These are phyloP conservation scores for Sclerotinia trifoliorum DNA, from an alignment of 2,329 filamentous ascomycete genomes.

Conservation along the genomic window DNA sequence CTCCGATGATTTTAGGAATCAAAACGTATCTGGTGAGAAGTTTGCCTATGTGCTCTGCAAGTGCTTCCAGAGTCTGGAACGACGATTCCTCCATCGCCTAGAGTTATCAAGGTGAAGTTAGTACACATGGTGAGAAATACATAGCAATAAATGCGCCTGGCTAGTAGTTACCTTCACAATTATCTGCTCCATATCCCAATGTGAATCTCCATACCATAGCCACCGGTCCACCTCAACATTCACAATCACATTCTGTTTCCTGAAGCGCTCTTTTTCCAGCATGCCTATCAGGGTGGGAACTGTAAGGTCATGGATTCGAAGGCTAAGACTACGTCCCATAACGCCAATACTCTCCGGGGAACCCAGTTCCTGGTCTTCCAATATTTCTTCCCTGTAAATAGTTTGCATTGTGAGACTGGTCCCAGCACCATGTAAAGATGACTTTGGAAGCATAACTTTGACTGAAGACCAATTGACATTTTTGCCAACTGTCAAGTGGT, in stretches of 20 bases:
- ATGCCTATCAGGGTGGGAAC: constrained; percentile 70
- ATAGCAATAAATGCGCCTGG: background rate
- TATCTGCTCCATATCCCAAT: constrained; percentile 56
- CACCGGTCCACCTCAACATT: constrained; percentile 59
- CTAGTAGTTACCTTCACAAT: constrained; percentile 58
- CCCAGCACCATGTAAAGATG: constrained; percentile 62
- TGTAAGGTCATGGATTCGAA: constrained; percentile 53
- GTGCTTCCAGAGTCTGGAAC: constrained; percentile 63
- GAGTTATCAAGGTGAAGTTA: constrained; percentile 1
- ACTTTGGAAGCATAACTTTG: constrained; percentile 63
- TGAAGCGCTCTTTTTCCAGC: constrained; percentile 66
- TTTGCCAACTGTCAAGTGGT: background rate
- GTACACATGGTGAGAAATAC: background rate
- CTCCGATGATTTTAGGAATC: constrained; percentile 31
- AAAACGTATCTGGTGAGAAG: constrained; percentile 48
- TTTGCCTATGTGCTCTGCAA: constrained; percentile 51
- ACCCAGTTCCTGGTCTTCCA: background rate
- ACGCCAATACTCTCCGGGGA: rapidly evolving
- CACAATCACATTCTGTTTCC: constrained; percentile 64
- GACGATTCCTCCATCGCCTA: constrained; percentile 57
- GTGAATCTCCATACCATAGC: constrained; percentile 48
- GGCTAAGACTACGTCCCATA: constrained; percentile 31
- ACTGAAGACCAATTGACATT: constrained; percentile 38
- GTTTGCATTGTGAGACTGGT: constrained; percentile 50
- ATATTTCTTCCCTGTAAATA: constrained; percentile 33